Evolutionary conservation across 2,329 filamentous ascomycete genomes (phyloP), one percentile per base, ranked within the genome.

Genomic region (Aureobasidium namibiae): DNA sequence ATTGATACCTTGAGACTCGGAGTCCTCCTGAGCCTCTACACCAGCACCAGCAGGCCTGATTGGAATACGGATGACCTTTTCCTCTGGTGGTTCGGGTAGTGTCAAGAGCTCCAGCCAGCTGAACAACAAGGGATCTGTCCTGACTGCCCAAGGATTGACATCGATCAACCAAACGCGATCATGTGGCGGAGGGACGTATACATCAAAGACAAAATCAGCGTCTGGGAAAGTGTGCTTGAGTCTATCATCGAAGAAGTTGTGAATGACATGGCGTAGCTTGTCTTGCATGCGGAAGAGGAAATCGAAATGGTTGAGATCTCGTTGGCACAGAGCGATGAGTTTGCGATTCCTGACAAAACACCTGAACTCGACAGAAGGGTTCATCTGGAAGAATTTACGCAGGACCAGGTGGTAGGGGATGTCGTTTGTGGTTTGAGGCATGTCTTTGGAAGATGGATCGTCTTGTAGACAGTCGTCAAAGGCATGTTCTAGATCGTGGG

Each of bases 341-440:
- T 83, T 83, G 11, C 90, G 81, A 60, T 91, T 80, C 67, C 92
- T 89, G 39, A 97, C 94, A 69, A 97, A 99, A 71, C 92, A 96
- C 24, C 94, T 84, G 73, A 99, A 99, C 72, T 99, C 94, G 61
- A 96, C 83, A 0, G 90, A 88, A 0, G 92, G 90, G 70, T 96
- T 94, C 58, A 94, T 85, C 63, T 86, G 86, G 73, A 96, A 89
- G 74, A 89, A 92, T 70, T 95, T 90, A 34, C 94, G 85, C 10
- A 99, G 82, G 2, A 96, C 87, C 1, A 99, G 83, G 60, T 92
- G 81, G 58, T 92, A 94, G 4, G 82, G 80, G 64, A 94, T 88
- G 2, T 75, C 66, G 13, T 62, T 61, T 63, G 45, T 78, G 70
- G 38, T 29, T 11, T 52, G 60, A 3, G 42, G 45, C 18, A 54